Conservation (phyloP, 2,329 filamentous ascomycete genomes). For the Zymoseptoria pseudotritici region DNA sequence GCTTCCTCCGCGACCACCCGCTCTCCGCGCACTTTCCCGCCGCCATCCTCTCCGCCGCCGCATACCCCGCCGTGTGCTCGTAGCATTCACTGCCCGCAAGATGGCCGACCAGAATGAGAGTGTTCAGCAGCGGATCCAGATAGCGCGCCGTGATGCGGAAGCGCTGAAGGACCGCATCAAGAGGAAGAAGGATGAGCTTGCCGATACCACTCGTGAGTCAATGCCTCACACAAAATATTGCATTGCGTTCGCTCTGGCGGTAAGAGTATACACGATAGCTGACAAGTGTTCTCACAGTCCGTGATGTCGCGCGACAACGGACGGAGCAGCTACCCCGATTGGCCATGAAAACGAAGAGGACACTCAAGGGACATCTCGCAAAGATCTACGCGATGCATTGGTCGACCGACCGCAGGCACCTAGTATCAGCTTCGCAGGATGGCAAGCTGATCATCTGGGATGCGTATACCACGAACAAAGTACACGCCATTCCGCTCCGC, state of each 20-base stretch:
- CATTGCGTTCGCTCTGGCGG: background rate
- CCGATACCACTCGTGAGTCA: slow-evolving; percentile 87
- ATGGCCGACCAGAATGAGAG: slow-evolving; percentile 46
- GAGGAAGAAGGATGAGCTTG: slow-evolving; percentile 99
- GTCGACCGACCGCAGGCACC: slow-evolving; percentile 94
- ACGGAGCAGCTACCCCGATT: slow-evolving; percentile 89
- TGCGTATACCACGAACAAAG: slow-evolving; percentile 98
- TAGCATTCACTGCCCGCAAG: slow-evolving; percentile 10
- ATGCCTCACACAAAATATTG: slow-evolving; percentile 5
- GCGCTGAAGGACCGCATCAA: slow-evolving; percentile 89
- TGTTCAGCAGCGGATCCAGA: slow-evolving; percentile 66
- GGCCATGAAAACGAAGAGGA: slow-evolving; percentile 95
- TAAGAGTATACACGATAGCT: slow-evolving; percentile 4
- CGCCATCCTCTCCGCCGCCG: slow-evolving; percentile 7
- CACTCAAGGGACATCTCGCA: slow-evolving; percentile 92
- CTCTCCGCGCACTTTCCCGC: slow-evolving; percentile 4
- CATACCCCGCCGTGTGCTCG: slow-evolving; percentile 3
- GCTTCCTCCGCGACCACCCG: slow-evolving; percentile 6
- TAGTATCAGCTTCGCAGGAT: slow-evolving; percentile 96
- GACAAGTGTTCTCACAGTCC: slow-evolving; percentile 51
- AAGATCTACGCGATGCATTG: slow-evolving; percentile 99
- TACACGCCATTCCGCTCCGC: slow-evolving; percentile 92
- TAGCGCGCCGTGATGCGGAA: slow-evolving; percentile 95
- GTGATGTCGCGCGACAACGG: slow-evolving; percentile 83
- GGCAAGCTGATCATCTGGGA: slow-evolving; percentile 99